These are phyloP conservation scores for Alliaria petiolata DNA, from an alignment of 345 rosid species.

Conservation along the genomic window DNA sequence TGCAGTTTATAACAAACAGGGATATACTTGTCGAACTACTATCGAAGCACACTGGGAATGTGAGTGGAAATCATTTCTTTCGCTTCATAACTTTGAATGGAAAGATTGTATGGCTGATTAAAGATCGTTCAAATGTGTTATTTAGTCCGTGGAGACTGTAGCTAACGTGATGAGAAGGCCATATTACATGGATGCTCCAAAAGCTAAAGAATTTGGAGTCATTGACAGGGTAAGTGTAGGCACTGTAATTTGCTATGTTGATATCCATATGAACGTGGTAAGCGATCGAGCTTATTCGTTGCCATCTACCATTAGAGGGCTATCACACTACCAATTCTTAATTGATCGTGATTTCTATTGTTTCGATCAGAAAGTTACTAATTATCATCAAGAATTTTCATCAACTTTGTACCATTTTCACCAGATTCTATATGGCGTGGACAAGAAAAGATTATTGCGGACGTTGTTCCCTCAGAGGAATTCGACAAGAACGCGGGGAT, in stretches of 20 bases:
- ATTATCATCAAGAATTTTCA: not conserved
- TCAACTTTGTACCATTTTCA: not conserved
- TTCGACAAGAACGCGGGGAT: constrained; percentile 70
- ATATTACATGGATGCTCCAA: constrained; percentile 62
- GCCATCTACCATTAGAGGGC: not conserved
- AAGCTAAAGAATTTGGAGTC: constrained; percentile 86
- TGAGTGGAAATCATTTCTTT: constrained; percentile 31
- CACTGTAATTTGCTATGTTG: not conserved
- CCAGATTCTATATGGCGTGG: constrained; percentile 83
- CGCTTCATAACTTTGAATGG: not conserved
- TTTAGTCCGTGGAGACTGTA: constrained; percentile 66
- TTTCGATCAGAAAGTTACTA: not conserved
- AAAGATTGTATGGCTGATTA: not conserved
- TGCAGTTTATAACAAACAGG: constrained; percentile 63
- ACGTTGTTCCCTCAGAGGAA: constrained; percentile 62
- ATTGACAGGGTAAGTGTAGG: constrained; percentile 58
- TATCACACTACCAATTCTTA: not conserved
- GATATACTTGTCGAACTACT: constrained; percentile 68
- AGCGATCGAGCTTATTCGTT: not conserved
- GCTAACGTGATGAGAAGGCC: constrained; percentile 64
- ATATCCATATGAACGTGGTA: not conserved
- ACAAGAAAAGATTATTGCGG: constrained; percentile 64
- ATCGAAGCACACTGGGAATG: constrained; percentile 87
- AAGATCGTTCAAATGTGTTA: constrained; percentile 8
- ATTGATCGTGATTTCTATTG: too few species aligned